Conservation (phyloP, 345 rosid genomes). For the Pistacia vera region DNA sequence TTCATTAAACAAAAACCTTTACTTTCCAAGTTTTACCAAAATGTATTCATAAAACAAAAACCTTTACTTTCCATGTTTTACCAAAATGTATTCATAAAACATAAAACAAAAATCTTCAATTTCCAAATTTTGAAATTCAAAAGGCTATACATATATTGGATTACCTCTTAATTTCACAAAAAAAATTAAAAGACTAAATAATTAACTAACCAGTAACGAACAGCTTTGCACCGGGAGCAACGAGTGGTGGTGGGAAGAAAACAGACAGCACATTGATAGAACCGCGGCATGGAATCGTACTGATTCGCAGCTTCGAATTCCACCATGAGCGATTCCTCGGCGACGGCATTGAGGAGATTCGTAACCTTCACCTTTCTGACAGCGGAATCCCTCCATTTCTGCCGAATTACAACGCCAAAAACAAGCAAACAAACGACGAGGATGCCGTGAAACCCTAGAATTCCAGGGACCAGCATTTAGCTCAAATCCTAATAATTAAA, state of each 20-base stretch:
- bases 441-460: conserved; percentile 52
- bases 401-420: conserved; percentile 37
- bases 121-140: not conserved
- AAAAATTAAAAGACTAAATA: not conserved
- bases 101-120: too few relatives aligned
- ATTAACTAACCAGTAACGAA: conserved; percentile 64
- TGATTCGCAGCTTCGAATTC: conserved; percentile 29
- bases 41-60: too few relatives aligned
- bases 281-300: conserved; percentile 13
- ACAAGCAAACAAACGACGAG: conserved; percentile 32
- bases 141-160: not conserved
- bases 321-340: conserved; percentile 44
- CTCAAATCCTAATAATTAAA: not conserved
- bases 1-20: too few relatives aligned
- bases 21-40: too few relatives aligned
- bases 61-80: too few relatives aligned
- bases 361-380: conserved; percentile 49
- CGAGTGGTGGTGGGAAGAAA: conserved; percentile 54
- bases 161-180: not conserved
- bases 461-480: conserved; percentile 42
- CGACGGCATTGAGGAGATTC: conserved; percentile 47
- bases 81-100: too few relatives aligned
- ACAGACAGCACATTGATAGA: conserved; percentile 57
- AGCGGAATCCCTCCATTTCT: conserved; percentile 53
- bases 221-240: conserved; percentile 64